Base-by-base conservation (phyloP, 2,329 filamentous ascomycete species). In the Microcyclospora tardicrescens region DNA sequence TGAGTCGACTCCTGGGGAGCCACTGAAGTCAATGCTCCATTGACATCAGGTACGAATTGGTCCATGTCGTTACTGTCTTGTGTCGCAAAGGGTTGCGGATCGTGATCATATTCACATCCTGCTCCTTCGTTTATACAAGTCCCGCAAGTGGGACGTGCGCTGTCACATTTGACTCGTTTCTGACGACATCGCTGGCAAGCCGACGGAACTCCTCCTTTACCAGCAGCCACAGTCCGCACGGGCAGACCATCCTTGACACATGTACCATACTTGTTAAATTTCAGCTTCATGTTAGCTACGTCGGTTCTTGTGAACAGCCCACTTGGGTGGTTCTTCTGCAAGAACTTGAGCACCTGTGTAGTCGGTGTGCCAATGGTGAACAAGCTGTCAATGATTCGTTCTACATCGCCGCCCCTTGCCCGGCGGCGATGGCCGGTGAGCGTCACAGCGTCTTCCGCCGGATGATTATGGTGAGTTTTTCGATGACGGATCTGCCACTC, bases 271-370 rank as follows among this genome's bases (percentile, higher is more conserved):
- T 55, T 56, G 35, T 53, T 55, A 39, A 41, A 57, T 37, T 55
- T 57, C 24, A 55, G 47, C 46, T 57, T 58, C 55, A 58, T 55
- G 36, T 58, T 58, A n/a, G 53, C 53, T 12, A 58, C 55, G 34
- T 58, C 55, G 2, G 54, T 56, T 16, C 53, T 44, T 6, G 54
- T 57, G 46, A 57, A 58, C 2, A 58, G 46, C 1, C 55, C 55
- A 28, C 55, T 48, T 10, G 54, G 54, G 37, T 58, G 48, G 2
- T 52, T 58, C 13, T 45, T 40, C 38, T 57, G 51, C 31, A 58
- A 34, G 34, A 57, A 57, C 28, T 52, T 50, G 41, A 57, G 34
- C 29, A 58, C 52, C 37, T 58, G 53, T 14, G 44, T 42, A 2
- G 53, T 56, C 15, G 46, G 44, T 4, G 53, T 56, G n/a, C 50